A percentile compares a stretch with the other conserved stretches of the same genome.
These are phyloP conservation scores for Cucurbita moschata DNA, from an alignment of 306 rosid species.

Conservation along the genomic window DNA sequence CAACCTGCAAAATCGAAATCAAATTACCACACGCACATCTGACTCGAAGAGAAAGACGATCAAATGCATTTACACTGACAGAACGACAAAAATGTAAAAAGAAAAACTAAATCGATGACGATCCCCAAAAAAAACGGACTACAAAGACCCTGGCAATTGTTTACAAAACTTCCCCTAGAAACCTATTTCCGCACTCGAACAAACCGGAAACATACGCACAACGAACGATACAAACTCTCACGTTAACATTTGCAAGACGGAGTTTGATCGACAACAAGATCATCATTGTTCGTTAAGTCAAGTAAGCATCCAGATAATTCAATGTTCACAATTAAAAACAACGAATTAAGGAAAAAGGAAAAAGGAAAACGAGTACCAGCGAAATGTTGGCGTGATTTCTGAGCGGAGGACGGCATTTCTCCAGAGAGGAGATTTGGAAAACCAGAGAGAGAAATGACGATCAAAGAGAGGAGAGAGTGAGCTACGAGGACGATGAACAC, in stretches of 20 bases:
- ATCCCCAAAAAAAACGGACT: neutral
- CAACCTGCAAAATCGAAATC: slow-evolving; percentile 2
- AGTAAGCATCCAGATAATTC: neutral
- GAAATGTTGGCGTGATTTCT: neutral
- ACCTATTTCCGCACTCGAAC: neutral
- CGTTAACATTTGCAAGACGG: neutral
- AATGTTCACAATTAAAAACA: neutral
- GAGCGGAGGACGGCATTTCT: neutral
- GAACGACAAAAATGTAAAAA: neutral
- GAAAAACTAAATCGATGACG: neutral
- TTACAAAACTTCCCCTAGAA: neutral
- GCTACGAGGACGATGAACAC: neutral
- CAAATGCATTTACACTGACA: neutral
- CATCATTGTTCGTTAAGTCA: neutral
- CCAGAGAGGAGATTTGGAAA: neutral
- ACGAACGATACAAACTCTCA: neutral
- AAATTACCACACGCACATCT: neutral
- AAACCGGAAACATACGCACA: neutral
- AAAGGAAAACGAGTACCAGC: neutral
- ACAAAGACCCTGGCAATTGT: neutral
- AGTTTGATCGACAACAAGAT: neutral
- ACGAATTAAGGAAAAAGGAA: neutral
- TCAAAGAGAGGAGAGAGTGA: neutral
- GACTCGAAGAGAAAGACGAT: neutral
- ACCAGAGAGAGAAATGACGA: neutral